These are phyloP conservation scores for Akanthomyces lecanii DNA, from an alignment of 2,329 filamentous ascomycete species.

Conservation along the genomic window DNA sequence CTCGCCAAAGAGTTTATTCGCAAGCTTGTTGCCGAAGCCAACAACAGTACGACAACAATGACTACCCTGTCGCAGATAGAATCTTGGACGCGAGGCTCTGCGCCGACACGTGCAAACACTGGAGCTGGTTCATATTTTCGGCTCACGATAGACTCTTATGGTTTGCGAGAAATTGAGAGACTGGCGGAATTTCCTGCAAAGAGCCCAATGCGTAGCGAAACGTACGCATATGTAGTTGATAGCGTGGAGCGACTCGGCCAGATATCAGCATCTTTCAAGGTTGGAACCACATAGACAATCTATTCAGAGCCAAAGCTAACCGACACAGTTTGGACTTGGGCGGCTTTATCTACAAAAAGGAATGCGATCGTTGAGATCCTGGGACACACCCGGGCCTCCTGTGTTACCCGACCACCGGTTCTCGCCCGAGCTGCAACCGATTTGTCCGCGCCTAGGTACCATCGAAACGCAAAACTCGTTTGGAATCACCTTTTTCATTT, in stretches of 20 bases:
- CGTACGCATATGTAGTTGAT: neutral
- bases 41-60: neutral
- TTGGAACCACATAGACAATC: neutral
- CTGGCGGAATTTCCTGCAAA: neutral
- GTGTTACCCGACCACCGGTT: conserved; percentile 7
- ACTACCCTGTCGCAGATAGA: neutral
- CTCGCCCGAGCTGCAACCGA: neutral
- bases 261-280: conserved; percentile 7
- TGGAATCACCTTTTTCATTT: conserved; percentile 14
- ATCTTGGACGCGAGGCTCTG: conserved; percentile 7
- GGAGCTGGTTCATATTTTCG: neutral
- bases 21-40: neutral
- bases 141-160: conserved; percentile 6
- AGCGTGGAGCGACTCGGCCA: neutral
- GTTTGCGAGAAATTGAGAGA: conserved; percentile 8
- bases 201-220: neutral
- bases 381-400: conserved; percentile 10
- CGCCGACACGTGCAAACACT: neutral
- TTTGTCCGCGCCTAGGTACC: conserved; percentile 1
- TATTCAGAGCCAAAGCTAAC: neutral
- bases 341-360: conserved; percentile 3
- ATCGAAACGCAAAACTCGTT: conserved; percentile 9
- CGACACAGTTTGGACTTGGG: neutral
- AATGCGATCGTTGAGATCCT: neutral
- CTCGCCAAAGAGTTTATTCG: conserved; percentile 8